These are phyloP conservation scores for Rhipidocladum racemiflorum DNA, from an alignment of 176 grass and related monocot species.

Conservation along the genomic window DNA sequence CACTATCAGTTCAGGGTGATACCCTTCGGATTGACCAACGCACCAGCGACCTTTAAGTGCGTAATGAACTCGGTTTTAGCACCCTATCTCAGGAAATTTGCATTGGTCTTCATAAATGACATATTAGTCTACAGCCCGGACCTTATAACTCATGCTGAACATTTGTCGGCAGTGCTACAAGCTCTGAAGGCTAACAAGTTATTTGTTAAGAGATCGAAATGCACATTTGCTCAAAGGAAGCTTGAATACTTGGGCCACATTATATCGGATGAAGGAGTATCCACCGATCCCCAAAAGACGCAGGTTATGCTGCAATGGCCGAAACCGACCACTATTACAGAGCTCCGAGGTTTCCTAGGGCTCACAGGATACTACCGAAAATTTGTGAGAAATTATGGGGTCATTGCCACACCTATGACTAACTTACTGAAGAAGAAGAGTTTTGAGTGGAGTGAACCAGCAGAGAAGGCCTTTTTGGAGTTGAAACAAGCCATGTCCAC, in stretches of 20 bases:
- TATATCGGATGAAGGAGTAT: neutral
- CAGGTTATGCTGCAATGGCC: neutral
- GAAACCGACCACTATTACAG: neutral
- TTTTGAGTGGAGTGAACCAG: neutral
- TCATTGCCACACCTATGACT: neutral
- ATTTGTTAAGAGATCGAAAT: neutral
- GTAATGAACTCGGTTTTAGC: too few species aligned
- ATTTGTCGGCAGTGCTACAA: too few species aligned
- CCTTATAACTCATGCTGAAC: too few species aligned
- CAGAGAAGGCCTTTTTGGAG: neutral
- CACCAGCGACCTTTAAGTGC: too few species aligned
- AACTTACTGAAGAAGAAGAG: neutral
- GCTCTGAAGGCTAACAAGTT: too few species aligned
- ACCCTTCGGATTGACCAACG: too few species aligned
- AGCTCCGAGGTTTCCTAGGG: neutral
- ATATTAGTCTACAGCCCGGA: too few species aligned
- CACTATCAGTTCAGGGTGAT: too few species aligned
- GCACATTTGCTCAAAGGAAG: neutral
- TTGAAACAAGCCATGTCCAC: neutral
- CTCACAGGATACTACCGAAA: neutral
- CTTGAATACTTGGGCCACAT: neutral
- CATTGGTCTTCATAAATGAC: too few species aligned
- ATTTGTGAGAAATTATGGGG: neutral
- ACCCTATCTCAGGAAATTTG: too few species aligned
- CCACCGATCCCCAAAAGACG: neutral